Conservation (phyloP, 2,329 filamentous ascomycete genomes). For the Trichoderma sp. region DNA sequence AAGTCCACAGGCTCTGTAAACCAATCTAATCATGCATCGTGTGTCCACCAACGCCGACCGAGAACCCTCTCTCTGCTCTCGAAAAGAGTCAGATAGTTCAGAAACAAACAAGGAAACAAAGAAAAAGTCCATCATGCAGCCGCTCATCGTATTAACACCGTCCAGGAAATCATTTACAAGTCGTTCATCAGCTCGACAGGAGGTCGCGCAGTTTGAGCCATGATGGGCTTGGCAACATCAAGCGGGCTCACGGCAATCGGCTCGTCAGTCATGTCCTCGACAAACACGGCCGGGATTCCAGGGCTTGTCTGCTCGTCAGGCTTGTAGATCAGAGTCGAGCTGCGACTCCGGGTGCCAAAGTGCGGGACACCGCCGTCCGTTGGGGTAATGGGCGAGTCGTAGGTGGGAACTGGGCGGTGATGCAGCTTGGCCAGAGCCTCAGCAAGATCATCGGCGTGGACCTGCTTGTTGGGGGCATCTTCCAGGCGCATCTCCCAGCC, state of each 20-base stretch:
- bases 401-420: slow-evolving; percentile 44
- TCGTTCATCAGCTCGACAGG: slow-evolving; percentile 67
- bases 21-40: slow-evolving; percentile 8
- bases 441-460: slow-evolving; percentile 70
- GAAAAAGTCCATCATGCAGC: background rate
- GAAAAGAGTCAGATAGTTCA: background rate
- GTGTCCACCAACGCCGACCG: slow-evolving; percentile 8
- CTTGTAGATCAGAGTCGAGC: slow-evolving; percentile 68
- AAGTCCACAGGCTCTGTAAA: background rate
- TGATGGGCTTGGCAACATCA: slow-evolving; percentile 51
- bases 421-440: slow-evolving; percentile 67
- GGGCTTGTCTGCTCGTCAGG: slow-evolving; percentile 60
- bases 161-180: slow-evolving; percentile 31
- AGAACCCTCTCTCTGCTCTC: background rate
- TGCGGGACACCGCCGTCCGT: slow-evolving; percentile 37
- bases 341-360: slow-evolving; percentile 56
- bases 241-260: slow-evolving; percentile 51
- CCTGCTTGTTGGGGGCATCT: slow-evolving; percentile 70
- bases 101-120: background rate
- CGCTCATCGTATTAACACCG: background rate
- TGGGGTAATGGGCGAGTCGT: slow-evolving; percentile 40
- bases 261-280: slow-evolving; percentile 68
- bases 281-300: slow-evolving; percentile 65
- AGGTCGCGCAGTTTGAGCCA: slow-evolving; percentile 64
- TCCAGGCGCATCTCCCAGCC: slow-evolving; percentile 71